Conservation (phyloP, 257 asterid species). For the Thymus quinquecostatus region DNA sequence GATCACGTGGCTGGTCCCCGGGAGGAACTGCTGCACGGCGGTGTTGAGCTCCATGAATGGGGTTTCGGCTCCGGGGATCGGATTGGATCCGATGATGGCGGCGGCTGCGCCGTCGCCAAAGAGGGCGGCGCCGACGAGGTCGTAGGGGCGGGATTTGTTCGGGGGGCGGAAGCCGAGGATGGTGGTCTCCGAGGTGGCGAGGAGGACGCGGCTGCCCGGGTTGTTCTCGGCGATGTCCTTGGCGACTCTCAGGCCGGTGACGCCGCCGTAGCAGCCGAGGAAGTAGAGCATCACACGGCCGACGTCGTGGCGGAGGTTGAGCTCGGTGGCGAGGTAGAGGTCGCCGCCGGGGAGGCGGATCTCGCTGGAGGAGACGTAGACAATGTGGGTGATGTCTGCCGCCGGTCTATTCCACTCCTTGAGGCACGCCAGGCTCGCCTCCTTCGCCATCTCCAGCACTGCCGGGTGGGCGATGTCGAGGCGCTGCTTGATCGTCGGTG, state of each 20-base stretch:
- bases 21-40: constrained; percentile 80
- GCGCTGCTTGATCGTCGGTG: constrained; percentile 80
- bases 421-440: constrained; percentile 75
- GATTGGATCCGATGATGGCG: constrained; percentile 64
- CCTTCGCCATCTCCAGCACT: constrained; percentile 72
- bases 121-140: constrained; percentile 88
- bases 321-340: constrained; percentile 71
- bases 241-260: constrained; percentile 87
- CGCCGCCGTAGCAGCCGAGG: constrained; percentile 94
- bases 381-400: constrained; percentile 78
- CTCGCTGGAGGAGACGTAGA: constrained; percentile 89
- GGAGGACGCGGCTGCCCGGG: constrained; percentile 81
- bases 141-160: constrained; percentile 72
- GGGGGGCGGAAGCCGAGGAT: constrained; percentile 92
- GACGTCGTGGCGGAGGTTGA: constrained; percentile 65
- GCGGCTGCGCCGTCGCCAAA: constrained; percentile 96
- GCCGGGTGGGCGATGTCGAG: constrained; percentile 87
- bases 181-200: constrained; percentile 86
- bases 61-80: constrained; percentile 46
- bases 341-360: constrained; percentile 97
- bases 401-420: constrained; percentile 70
- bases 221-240: constrained; percentile 95
- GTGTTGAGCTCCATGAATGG: constrained; percentile 70
- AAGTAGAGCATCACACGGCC: constrained; percentile 87
- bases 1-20: constrained; percentile 61